Evolutionary conservation across 2,329 filamentous ascomycete genomes (phyloP).

Genomic region (Monilinia laxa): DNA sequence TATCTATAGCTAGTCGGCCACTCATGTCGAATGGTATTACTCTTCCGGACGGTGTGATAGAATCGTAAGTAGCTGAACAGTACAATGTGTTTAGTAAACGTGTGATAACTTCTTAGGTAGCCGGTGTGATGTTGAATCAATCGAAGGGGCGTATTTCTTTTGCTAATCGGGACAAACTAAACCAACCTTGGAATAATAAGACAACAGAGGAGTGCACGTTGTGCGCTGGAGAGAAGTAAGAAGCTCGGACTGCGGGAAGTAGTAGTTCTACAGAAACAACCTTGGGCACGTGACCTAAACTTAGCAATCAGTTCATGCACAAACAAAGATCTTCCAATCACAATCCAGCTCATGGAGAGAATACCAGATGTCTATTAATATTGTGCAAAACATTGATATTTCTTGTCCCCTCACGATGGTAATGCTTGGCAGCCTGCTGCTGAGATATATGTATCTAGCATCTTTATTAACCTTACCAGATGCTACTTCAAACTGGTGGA

Average conservation of each 20-base stretch:
- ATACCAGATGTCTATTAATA: neutral
- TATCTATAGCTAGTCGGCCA: too few relatives aligned
- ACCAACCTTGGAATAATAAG: too few relatives aligned
- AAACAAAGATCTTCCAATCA: too few relatives aligned
- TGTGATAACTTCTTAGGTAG: neutral
- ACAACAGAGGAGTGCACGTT: too few relatives aligned
- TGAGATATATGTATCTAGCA: neutral
- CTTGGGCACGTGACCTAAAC: neutral
- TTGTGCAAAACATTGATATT: neutral
- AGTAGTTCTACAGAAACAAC: too few relatives aligned
- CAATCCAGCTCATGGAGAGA: neutral
- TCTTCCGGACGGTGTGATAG: neutral
- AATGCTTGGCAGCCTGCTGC: neutral
- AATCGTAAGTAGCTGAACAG: neutral
- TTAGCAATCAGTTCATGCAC: neutral
- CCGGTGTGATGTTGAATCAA: neutral
- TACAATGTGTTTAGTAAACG: too few relatives aligned
- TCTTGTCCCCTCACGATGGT: neutral
- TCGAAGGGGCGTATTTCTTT: too few relatives aligned
- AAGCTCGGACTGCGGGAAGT: too few relatives aligned
- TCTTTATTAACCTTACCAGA: neutral
- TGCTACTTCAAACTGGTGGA: neutral
- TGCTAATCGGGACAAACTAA: too few relatives aligned
- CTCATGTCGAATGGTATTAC: too few relatives aligned
- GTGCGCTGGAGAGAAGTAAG: too few relatives aligned